These are phyloP conservation scores for Amorphotheca resinae DNA, from an alignment of 495 filamentous ascomycete species.

Conservation along the genomic window DNA sequence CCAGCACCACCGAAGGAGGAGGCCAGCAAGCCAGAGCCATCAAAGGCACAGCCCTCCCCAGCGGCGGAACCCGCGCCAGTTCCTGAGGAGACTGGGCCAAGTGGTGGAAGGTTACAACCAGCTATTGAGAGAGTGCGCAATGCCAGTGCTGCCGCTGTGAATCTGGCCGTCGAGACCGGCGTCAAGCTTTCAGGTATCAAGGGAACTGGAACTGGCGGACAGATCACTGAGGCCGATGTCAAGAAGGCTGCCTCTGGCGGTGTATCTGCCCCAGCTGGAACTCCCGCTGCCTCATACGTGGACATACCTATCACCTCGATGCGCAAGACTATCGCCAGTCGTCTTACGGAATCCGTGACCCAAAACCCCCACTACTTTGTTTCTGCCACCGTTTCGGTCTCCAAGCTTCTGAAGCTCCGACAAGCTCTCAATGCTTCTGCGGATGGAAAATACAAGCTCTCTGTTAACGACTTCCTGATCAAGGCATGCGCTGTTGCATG, in stretches of 20 bases:
- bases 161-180: constrained; percentile 75
- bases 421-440: constrained; percentile 80
- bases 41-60: constrained; percentile 41
- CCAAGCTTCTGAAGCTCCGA: constrained; percentile 90
- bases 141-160: constrained; percentile 63
- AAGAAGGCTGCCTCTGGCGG: constrained; percentile 51
- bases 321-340: constrained; percentile 94
- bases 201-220: constrained; percentile 75
- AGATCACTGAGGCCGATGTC: constrained; percentile 83
- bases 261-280: constrained; percentile 30
- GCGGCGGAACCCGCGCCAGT: constrained; percentile 46
- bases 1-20: constrained; percentile 54
- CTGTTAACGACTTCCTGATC: constrained; percentile 98
- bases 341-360: constrained; percentile 75
- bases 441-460: constrained; percentile 94
- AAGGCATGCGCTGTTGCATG: constrained; percentile 85
- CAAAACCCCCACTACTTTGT: constrained; percentile 99
- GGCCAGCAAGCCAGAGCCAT: constrained; percentile 20
- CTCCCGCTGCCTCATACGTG: constrained; percentile 56
- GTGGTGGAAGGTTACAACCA: constrained; percentile 67
- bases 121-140: constrained; percentile 67
- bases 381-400: constrained; percentile 71
- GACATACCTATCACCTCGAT: constrained; percentile 80
- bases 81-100: constrained; percentile 59
- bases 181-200: constrained; percentile 69